Base-by-base conservation (phyloP, 345 rosid species). In the Moricandia arvensis region DNA sequence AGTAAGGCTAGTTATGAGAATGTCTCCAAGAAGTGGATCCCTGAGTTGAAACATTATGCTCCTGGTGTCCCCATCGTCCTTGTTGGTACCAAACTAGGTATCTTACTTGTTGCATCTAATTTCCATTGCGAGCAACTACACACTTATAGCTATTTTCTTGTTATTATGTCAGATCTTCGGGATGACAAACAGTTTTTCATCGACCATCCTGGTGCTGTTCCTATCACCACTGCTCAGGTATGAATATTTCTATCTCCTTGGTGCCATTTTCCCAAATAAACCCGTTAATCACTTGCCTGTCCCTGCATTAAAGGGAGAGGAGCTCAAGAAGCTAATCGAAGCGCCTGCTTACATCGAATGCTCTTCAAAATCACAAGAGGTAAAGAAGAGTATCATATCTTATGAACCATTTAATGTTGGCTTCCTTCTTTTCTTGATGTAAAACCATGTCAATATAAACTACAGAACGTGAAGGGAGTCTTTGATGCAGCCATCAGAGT, bases 1-100 rank as follows among this genome's bases (percentile, higher is more conserved):
- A 94, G 97, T 86, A 94, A 89, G 84, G 98, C 98, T 75, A 94
- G 98, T 81, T 91, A 94, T 79, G 98, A 94, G 80, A 94, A 94
- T 81, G 91, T 91, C 7, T 85, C 96, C 70, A 94, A 94, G 80
- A 94, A 49, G 97, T 94, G 98, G 98, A 91, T 94, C 75, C 97
- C 98, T 0, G 98, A 94, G 84, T 79, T 91, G 84, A 86, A 83
- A 78, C 97, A 94, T 71, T 91, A 91, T 74, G 96, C 93, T 30
- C 98, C 97, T 59, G 96, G 97, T 78, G 93, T 94, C 54, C 98
- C 95, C 11, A 83, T 90, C 15, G 79, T 91, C 75, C 96, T 91
- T n/a, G 96, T 91, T 84, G 97, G 98, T 67, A 90, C 98, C 63
- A 91, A 94, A 83, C 90, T 94, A 66, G 98, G 98, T 94, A 45